Percentiles rank a stretch among this genome's conserved stretches.
These are phyloP conservation scores for Marasmius oreades DNA, from an alignment of 1,284 basidiomycete species.

Conservation along the genomic window DNA sequence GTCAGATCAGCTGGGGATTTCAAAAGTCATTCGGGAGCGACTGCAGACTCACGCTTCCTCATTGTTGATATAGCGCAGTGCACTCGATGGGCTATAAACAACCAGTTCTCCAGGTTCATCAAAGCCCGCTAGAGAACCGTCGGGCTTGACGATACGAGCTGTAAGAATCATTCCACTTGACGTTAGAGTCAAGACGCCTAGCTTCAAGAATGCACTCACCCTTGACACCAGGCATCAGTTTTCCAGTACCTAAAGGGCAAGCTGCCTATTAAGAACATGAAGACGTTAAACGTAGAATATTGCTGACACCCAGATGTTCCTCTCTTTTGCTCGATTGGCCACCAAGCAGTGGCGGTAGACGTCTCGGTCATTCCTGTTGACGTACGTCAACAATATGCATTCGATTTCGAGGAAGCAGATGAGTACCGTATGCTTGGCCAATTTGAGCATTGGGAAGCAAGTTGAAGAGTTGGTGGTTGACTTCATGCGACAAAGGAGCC, in stretches of 20 bases:
- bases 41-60: conserved; percentile 53
- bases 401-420: too few relatives aligned
- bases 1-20: too few relatives aligned
- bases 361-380: conserved; percentile 33
- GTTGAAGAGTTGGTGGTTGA: conserved; percentile 50
- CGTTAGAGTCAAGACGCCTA: not conserved
- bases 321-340: conserved; percentile 40
- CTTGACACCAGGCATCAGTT: conserved; percentile 45
- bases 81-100: conserved; percentile 52
- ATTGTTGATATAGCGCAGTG: conserved; percentile 59
- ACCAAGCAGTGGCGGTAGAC: conserved; percentile 44
- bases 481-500: conserved; percentile 69
- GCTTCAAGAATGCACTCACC: not conserved
- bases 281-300: not conserved
- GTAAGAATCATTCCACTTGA: conserved; percentile 8
- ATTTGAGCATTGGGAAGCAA: conserved; percentile 57
- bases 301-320: conserved; percentile 46
- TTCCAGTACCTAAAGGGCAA: conserved; percentile 47
- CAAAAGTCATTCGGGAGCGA: too few relatives aligned
- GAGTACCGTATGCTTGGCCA: conserved; percentile 62
- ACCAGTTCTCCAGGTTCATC: conserved; percentile 64
- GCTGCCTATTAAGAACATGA: not conserved
- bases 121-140: conserved; percentile 53
- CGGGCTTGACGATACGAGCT: conserved; percentile 52
- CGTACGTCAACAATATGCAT: not conserved